phyloP scores from a whole-genome alignment of 1,139 yeast genomes.

The Nakaseomyces bracarensis region DNA sequence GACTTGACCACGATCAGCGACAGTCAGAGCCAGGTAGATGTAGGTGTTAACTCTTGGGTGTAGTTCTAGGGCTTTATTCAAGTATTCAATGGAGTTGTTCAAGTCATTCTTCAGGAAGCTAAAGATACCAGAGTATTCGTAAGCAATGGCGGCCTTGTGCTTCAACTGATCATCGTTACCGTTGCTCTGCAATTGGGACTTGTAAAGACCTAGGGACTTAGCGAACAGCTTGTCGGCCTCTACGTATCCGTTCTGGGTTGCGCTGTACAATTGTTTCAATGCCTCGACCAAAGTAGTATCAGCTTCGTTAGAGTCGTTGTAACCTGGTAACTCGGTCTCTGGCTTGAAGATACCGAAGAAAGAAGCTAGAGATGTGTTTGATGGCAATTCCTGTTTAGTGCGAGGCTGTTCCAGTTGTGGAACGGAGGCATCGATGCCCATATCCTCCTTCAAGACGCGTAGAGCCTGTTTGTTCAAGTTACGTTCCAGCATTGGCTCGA shows the following conservation, averaged over 20 bases:
- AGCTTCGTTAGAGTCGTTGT: constrained; percentile 38
- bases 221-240: constrained; percentile 59
- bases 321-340: constrained; percentile 25
- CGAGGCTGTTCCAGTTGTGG: not conserved
- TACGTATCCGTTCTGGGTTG: constrained; percentile 63
- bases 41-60: constrained; percentile 74
- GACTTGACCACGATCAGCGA: constrained; percentile 72
- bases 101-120: constrained; percentile 70
- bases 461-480: constrained; percentile 68
- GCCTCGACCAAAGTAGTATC: constrained; percentile 63
- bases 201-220: constrained; percentile 56
- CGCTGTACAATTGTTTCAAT: constrained; percentile 49
- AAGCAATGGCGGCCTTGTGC: constrained; percentile 55
- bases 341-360: constrained; percentile 55
- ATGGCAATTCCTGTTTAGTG: constrained; percentile 50
- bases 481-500: constrained; percentile 76
- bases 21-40: constrained; percentile 70
- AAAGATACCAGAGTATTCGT: constrained; percentile 74
- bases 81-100: constrained; percentile 46
- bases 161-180: constrained; percentile 30
- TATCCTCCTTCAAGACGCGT: constrained; percentile 52
- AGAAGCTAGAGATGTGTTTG: constrained; percentile 73
- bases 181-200: constrained; percentile 32
- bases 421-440: constrained; percentile 37
- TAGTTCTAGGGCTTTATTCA: constrained; percentile 54